Conservation (phyloP, 257 asterid species). For the Hygrophila difformis region DNA sequence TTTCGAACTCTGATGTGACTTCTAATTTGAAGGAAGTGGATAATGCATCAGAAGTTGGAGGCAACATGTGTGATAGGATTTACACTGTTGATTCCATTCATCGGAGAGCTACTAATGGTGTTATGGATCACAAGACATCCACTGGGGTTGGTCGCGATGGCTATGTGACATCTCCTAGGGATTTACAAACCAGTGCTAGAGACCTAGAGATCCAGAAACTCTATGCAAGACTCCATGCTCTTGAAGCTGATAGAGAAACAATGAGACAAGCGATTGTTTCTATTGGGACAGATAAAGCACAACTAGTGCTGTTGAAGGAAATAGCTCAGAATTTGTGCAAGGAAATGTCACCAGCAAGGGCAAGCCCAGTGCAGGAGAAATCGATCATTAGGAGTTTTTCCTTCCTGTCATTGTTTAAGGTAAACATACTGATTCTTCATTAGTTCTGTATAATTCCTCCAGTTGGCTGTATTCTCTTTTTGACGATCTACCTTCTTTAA, state of each 20-base stretch:
- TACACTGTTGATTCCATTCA: constrained; percentile 88
- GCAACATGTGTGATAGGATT: constrained; percentile 69
- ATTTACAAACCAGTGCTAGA: constrained; percentile 32
- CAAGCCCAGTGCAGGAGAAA: constrained; percentile 44
- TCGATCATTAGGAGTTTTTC: constrained; percentile 36
- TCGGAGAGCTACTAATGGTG: constrained; percentile 35
- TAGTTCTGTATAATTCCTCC: too few relatives aligned
- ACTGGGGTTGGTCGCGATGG: constrained; percentile 37
- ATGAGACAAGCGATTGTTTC: constrained; percentile 91
- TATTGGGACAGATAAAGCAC: constrained; percentile 93
- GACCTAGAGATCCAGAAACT: constrained; percentile 82
- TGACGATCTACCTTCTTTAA: too few relatives aligned
- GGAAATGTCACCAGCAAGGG: constrained; percentile 58
- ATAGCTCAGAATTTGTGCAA: constrained; percentile 88
- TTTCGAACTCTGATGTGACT: constrained; percentile 36
- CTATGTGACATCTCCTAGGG: constrained; percentile 48
- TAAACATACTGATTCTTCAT: constrained; percentile 20
- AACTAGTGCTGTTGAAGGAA: constrained; percentile 76
- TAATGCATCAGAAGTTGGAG: constrained; percentile 55
- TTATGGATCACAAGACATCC: constrained; percentile 44
- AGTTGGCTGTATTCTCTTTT: too few relatives aligned
- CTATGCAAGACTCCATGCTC: constrained; percentile 84
- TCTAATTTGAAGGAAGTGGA: constrained; percentile 52
- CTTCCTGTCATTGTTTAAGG: constrained; percentile 61
- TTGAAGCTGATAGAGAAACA: constrained; percentile 96